These are phyloP conservation scores for Nicotiana sylvestris DNA, from an alignment of 257 asterid species.

Conservation along the genomic window DNA sequence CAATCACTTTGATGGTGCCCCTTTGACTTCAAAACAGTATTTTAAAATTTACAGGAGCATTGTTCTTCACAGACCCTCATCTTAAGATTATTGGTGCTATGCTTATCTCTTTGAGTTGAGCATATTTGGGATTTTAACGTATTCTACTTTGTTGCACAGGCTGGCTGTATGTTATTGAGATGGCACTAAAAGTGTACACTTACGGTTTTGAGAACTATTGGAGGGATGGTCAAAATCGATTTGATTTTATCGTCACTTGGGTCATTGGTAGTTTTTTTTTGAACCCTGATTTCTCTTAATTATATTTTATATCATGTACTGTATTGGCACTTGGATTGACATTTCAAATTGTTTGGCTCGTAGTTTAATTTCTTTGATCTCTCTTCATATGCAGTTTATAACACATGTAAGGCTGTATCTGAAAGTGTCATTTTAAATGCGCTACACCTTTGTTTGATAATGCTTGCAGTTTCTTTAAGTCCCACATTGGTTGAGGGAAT, in stretches of 20 bases:
- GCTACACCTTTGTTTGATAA: background rate
- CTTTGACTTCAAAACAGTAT: background rate
- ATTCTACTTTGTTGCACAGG: conserved; percentile 50
- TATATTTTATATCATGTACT: background rate
- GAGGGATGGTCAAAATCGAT: conserved; percentile 97
- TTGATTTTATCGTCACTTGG: conserved; percentile 90
- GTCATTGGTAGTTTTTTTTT: conserved; percentile 65
- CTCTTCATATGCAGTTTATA: background rate
- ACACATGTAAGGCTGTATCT: background rate
- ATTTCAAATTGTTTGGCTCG: background rate
- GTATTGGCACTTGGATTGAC: background rate
- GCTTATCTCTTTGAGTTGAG: background rate
- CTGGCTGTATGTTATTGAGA: conserved; percentile 93
- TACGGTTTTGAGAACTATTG: conserved; percentile 86
- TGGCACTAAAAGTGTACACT: conserved; percentile 79
- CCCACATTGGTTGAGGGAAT: background rate
- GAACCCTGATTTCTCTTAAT: background rate
- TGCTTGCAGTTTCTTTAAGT: background rate
- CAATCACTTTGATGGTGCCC: background rate
- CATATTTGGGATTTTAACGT: conserved; percentile 5
- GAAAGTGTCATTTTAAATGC: background rate
- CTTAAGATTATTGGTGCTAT: background rate
- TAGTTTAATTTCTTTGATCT: background rate
- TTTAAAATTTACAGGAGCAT: background rate
- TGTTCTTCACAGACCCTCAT: background rate